These are phyloP conservation scores for Rhodosporidiobolus odoratus DNA, from an alignment of 768 basidiomycete genomes.

Conservation along the genomic window DNA sequence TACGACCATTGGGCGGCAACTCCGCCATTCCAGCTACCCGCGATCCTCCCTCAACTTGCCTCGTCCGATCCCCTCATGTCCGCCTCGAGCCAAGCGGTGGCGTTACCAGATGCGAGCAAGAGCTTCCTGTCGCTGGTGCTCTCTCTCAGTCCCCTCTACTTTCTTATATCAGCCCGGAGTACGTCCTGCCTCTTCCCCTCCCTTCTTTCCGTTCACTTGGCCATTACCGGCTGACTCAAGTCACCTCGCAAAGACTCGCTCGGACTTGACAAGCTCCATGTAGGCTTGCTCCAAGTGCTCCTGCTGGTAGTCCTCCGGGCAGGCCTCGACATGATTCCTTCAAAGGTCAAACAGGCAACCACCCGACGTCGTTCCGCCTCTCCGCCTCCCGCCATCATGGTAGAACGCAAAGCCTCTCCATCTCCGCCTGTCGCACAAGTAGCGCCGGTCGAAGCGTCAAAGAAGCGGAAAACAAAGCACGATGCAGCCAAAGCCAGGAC, in stretches of 20 bases:
- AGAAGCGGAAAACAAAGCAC: neutral
- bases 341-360: neutral
- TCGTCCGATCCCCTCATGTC: neutral
- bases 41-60: neutral
- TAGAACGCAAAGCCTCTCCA: neutral
- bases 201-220: neutral
- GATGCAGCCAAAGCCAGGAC: neutral
- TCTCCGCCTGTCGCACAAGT: neutral
- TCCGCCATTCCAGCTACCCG: neutral
- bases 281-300: constrained; percentile 35
- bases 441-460: neutral
- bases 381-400: neutral
- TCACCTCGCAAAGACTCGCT: constrained; percentile 6
- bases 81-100: neutral
- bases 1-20: neutral
- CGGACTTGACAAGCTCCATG: constrained; percentile 35
- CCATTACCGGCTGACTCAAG: too few species aligned
- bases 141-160: constrained; percentile 9
- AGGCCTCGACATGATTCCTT: constrained; percentile 1
- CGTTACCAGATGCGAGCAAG: constrained; percentile 10
- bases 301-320: constrained; percentile 27
- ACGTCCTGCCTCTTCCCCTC: neutral
- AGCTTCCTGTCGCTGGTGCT: constrained; percentile 14
- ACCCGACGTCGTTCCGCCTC: neutral
- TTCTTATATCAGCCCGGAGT: constrained; percentile 11